Evolutionary conservation across 2,329 filamentous ascomycete species (phyloP).

Genomic region (Aspergillus cejpii): DNA sequence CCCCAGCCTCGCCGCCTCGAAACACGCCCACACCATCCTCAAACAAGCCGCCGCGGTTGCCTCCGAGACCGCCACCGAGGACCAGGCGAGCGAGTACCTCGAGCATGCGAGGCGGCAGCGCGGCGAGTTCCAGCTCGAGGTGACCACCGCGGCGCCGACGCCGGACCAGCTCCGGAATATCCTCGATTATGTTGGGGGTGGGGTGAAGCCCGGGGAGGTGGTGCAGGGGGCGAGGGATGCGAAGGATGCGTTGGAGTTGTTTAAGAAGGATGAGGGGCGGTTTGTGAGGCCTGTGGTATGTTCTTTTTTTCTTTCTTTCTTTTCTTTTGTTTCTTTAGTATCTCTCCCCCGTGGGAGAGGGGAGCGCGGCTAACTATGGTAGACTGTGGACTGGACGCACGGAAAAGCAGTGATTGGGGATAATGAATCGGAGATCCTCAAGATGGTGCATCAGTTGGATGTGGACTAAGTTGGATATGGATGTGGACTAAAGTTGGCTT

Average conservation of each 20-base stretch:
- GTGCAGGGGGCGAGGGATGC: conserved; percentile 67
- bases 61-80: conserved; percentile 60
- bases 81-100: conserved; percentile 63
- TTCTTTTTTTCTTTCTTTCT: conserved; percentile 18
- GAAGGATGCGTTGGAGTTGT: conserved; percentile 70
- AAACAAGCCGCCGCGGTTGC: conserved; percentile 72
- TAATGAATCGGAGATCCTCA: conserved; percentile 82
- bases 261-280: conserved; percentile 59
- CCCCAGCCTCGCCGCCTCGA: conserved; percentile 64
- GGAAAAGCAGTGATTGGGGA: conserved; percentile 71
- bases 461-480: conserved; percentile 21
- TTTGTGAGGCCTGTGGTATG: conserved; percentile 74
- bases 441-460: conserved; percentile 57
- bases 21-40: conserved; percentile 65
- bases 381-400: conserved; percentile 85
- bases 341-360: neutral
- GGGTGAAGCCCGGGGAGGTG: conserved; percentile 51
- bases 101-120: conserved; percentile 54
- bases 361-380: neutral
- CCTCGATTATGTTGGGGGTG: conserved; percentile 56
- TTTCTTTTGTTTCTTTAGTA: neutral
- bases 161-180: conserved; percentile 75
- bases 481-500: too few species aligned
- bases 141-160: conserved; percentile 75
- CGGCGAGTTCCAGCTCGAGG: conserved; percentile 76